Base-by-base conservation (phyloP, 179 eudicot genomes). In the Sideroxylon spinosum region DNA sequence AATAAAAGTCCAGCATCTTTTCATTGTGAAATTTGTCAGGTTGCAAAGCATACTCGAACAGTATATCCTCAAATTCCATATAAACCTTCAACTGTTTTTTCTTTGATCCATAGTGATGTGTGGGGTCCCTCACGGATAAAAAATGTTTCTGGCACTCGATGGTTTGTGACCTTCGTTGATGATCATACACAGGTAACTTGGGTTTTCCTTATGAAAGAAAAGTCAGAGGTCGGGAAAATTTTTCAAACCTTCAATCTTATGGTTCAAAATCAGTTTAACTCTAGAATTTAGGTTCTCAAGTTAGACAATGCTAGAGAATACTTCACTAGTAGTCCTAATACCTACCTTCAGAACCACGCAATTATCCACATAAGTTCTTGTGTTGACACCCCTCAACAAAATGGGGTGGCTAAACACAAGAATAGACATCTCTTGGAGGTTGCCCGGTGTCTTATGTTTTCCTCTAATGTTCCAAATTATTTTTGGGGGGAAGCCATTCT, bases 131-230 rank as follows among this genome's bases (percentile, higher is more conserved):
- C 68, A 49, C 4, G 28, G 12, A n/a, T 63, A 52, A 29, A 14
- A 48, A 52, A 52, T 13, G 16, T 52, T 13, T 8, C 56, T 9
- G 16, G 56, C 10, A 26, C 55, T 59, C 1, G 67, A 9, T 65
- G 61, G 78, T 76, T 76, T 76, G 71, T 76, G 1, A 37, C 72
- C 8, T 63, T 65, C 20, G n/a, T 74, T 14, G 70, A 75, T 75
- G 57, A 75, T 75, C 68, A 64, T 14, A 75, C 70, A 6, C 7
- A 52, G 49, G 28, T 32, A 4, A 60, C 77, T 57, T 74, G 67
- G 77, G n/a, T 59, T 37, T 76, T 63, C 25, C 59, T 63, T 25
- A 44, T 44, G 57, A 65, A 50, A 76, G 37, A 65, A 62, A 76
- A 76, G 48, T 76, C 71, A 4, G 78, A 76, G 49, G 55, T 52